Conservation (phyloP, 768 basidiomycete species). For the Suillus luteus region DNA sequence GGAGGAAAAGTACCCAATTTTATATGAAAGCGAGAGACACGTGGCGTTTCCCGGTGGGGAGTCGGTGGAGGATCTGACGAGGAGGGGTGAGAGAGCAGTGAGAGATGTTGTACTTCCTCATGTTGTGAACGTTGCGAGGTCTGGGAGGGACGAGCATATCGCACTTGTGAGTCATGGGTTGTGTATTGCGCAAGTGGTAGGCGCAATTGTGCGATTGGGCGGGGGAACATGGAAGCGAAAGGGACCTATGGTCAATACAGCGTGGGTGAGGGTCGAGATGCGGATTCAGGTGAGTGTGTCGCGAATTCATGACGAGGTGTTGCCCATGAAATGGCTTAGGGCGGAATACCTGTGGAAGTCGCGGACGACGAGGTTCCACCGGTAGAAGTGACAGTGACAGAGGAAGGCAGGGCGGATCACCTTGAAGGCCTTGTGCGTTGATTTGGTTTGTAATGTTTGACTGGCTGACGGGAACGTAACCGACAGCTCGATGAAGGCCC, state of each 20-base stretch:
- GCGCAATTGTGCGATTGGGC: conserved; percentile 47
- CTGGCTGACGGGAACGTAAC: background rate
- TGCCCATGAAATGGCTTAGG: conserved; percentile 25
- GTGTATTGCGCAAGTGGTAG: conserved; percentile 62
- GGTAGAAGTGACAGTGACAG: conserved; percentile 46
- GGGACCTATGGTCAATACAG: conserved; percentile 58
- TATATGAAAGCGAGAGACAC: conserved; percentile 38
- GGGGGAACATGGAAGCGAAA: conserved; percentile 25
- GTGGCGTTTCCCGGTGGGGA: conserved; percentile 68
- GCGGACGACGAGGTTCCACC: conserved; percentile 33
- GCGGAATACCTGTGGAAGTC: conserved; percentile 25
- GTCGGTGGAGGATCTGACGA: conserved; percentile 60
- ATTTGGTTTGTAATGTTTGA: too few relatives aligned
- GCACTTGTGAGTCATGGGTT: conserved; percentile 78
- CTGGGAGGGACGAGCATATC: conserved; percentile 47
- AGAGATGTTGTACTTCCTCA: conserved; percentile 54
- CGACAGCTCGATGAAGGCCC: background rate
- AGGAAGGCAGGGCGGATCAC: conserved; percentile 60
- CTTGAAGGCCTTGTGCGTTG: conserved; percentile 54
- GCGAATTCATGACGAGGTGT: background rate
- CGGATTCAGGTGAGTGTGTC: conserved; percentile 43
- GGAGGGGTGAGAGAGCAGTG: conserved; percentile 54
- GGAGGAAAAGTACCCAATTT: conserved; percentile 53
- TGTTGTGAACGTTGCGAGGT: conserved; percentile 45
- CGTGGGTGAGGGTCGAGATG: conserved; percentile 61